These are phyloP conservation scores for Myriosclerotinia scirpicola DNA, from an alignment of 2,329 filamentous ascomycete species.

Conservation along the genomic window DNA sequence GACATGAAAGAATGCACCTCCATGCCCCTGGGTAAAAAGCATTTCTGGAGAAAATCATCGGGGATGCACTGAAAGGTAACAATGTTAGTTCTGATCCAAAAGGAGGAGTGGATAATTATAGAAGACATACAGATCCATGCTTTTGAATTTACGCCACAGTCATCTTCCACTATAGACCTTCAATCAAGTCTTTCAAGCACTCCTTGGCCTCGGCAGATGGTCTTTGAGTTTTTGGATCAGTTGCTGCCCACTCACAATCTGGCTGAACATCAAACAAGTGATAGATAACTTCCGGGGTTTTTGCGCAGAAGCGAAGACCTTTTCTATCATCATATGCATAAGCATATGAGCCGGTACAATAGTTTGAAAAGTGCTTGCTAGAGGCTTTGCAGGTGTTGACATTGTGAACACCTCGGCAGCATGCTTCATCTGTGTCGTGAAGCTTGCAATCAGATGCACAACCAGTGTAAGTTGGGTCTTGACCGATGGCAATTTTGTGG, in stretches of 20 bases:
- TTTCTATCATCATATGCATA: slow-evolving; percentile 10
- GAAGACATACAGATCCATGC: too few relatives aligned
- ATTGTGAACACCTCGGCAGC: not conserved
- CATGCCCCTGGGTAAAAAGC: too few relatives aligned
- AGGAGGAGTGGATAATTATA: too few relatives aligned
- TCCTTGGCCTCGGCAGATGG: not conserved
- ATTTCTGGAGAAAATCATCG: too few relatives aligned
- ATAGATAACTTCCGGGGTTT: not conserved
- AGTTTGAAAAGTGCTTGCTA: slow-evolving; percentile 5
- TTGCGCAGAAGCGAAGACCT: not conserved
- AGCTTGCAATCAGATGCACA: not conserved
- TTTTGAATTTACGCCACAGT: too few relatives aligned
- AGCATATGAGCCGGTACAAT: slow-evolving; percentile 3
- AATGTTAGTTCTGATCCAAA: too few relatives aligned
- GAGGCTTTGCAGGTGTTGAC: not conserved
- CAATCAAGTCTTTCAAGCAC: slow-evolving; percentile 1
- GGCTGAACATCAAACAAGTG: not conserved
- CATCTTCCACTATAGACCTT: not conserved
- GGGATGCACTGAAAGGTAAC: too few relatives aligned
- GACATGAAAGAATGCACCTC: too few relatives aligned
- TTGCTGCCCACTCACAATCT: slow-evolving; percentile 4
- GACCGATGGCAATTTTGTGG: not conserved
- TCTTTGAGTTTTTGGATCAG: not conserved
- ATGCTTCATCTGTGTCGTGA: not conserved
- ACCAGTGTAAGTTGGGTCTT: not conserved